These are phyloP conservation scores for Zanthoxylum bungeanum DNA, from an alignment of 345 rosid species.

Conservation along the genomic window DNA sequence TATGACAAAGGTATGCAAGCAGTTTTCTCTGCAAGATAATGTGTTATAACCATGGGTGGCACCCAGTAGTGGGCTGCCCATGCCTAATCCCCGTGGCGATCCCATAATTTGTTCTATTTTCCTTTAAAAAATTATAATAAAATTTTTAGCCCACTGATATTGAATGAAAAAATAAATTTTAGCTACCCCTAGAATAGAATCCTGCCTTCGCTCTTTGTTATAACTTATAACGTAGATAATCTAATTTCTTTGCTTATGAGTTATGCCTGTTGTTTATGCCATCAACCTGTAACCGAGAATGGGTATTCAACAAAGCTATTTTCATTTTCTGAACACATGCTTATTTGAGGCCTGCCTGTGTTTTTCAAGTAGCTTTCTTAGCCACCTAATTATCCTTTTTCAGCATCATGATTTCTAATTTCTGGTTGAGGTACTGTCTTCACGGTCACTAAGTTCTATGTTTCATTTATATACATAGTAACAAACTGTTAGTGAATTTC, in stretches of 20 bases:
- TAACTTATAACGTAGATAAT: not conserved
- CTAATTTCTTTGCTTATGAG: not conserved
- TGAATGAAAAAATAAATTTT: too few species aligned
- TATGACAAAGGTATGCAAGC: too few species aligned
- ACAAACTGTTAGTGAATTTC: not conserved
- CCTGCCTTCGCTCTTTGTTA: too few species aligned
- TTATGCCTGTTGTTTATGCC: too few species aligned
- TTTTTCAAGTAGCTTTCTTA: not conserved
- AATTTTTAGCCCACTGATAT: too few species aligned
- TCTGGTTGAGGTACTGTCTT: not conserved
- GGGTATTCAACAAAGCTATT: not conserved
- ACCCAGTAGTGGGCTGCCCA: too few species aligned
- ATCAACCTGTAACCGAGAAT: not conserved
- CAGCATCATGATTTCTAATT: not conserved
- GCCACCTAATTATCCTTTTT: not conserved
- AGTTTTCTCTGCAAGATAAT: not conserved
- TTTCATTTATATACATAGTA: not conserved
- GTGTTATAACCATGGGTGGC: too few species aligned
- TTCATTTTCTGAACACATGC: not conserved
- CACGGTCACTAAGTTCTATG: not conserved
- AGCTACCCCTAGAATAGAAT: too few species aligned
- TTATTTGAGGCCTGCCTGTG: not conserved
- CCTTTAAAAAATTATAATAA: too few species aligned
- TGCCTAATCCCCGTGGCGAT: too few species aligned
- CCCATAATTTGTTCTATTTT: too few species aligned